A percentile compares a stretch with the other conserved stretches of the same genome.
Evolutionary conservation across 1,284 basidiomycete species (phyloP).

Genomic region (Naganishia sp.): DNA sequence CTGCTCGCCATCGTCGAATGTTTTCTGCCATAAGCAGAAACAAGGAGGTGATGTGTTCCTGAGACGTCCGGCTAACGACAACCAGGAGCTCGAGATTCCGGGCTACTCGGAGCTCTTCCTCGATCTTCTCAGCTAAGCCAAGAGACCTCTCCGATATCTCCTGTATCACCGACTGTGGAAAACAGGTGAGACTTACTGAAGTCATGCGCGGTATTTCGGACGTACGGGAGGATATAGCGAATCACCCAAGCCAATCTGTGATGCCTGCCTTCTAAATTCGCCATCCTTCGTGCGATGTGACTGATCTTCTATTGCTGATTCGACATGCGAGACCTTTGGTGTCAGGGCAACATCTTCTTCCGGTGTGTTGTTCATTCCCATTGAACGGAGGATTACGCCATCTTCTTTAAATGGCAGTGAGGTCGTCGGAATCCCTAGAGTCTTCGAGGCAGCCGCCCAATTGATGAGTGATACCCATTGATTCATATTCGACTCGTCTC

Average conservation of each 20-base stretch:
- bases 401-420: neutral
- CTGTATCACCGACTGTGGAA: constrained; percentile 60
- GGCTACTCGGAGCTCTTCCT: constrained; percentile 68
- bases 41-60: constrained; percentile 68
- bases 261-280: no score
- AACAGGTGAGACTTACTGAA: constrained; percentile 63
- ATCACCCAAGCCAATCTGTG: no score
- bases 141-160: constrained; percentile 54
- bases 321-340: no score
- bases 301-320: neutral
- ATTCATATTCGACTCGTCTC: constrained; percentile 74
- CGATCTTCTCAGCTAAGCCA: constrained; percentile 64
- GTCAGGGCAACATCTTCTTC: no score
- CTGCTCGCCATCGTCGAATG: constrained; percentile 68
- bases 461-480: constrained; percentile 93
- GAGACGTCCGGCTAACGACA: constrained; percentile 79
- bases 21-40: constrained; percentile 68
- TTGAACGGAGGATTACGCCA: neutral
- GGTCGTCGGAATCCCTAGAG: constrained; percentile 22
- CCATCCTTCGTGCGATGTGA: neutral
- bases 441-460: constrained; percentile 75
- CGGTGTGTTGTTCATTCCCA: neutral
- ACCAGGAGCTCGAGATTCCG: constrained; percentile 82
- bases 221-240: no score
- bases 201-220: constrained; percentile 44